Percentiles rank a stretch among this genome's conserved stretches.
Conservation (phyloP, 306 rosid genomes). For the Cyclanthera cordifolia region DNA sequence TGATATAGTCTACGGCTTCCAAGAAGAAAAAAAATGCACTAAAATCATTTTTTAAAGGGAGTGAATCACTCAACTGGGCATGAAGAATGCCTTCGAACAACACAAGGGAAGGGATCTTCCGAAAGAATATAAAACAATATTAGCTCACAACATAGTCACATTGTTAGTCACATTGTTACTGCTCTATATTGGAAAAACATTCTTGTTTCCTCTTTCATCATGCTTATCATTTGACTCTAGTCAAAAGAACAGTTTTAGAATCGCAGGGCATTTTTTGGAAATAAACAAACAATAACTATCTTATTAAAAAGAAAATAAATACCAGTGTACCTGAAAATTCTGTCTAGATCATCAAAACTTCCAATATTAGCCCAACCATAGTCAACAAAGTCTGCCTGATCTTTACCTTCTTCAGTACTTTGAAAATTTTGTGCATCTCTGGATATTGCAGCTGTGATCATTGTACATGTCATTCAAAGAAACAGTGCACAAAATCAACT, state of each 20-base stretch:
- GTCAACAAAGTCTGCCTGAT: slow-evolving; percentile 70
- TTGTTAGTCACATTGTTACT: not conserved
- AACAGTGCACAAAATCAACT: not conserved
- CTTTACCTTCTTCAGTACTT: slow-evolving; percentile 47
- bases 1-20: not conserved
- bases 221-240: slow-evolving; percentile 1
- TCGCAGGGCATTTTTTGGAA: too few species aligned
- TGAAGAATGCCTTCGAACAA: not conserved
- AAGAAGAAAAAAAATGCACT: not conserved
- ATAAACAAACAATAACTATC: too few species aligned
- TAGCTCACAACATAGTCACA: not conserved
- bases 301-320: slow-evolving; percentile 8
- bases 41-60: not conserved
- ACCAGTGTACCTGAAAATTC: slow-evolving; percentile 63
- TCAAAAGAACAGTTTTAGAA: not conserved
- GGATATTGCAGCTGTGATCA: slow-evolving; percentile 41
- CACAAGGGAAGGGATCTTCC: not conserved
- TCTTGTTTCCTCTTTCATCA: not conserved
- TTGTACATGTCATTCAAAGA: slow-evolving; percentile 14
- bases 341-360: slow-evolving; percentile 90
- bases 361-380: slow-evolving; percentile 83
- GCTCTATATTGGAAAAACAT: too few species aligned
- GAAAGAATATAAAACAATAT: not conserved
- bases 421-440: slow-evolving; percentile 43
- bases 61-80: not conserved